Base-by-base conservation (phyloP, 1,284 basidiomycete species). In the Sphagnurus paluster region DNA sequence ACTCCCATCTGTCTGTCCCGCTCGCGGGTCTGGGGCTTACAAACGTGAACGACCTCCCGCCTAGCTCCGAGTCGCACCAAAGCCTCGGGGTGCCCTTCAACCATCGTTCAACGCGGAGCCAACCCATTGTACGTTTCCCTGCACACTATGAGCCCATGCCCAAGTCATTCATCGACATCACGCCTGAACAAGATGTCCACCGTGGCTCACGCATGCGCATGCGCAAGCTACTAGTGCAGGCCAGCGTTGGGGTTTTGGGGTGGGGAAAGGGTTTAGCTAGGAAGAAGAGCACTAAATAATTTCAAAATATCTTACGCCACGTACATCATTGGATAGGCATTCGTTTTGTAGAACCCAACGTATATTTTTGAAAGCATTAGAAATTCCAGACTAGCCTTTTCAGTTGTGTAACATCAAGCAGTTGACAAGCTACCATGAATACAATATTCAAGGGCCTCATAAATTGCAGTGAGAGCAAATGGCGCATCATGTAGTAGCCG, bases 131-230 rank as follows among this genome's bases (percentile, higher is more conserved):
- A 7, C 48, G 42, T 29, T 23, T 44, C 6, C 25, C 42, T 17
- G 14, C 30, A 20, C 39, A 39, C 37, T 17, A 35, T 17, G 42
- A 44, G 10, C 43, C 24, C 5, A 45, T 44, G 7, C 59, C 63
- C 9, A 63, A 50, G 42, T 72, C 71, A 3, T 73, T 73, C 52
- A 72, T 71, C 26, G 63, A 69, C 47, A 64, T 71, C 39, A 65
- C 63, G 20, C 66, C 65, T 14, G 65, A 68, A 23, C 52, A 47
- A 42, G 42, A 50, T 17, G 28, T 16, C 0, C 44, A 39, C 23
- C 36, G 33, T 23, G 20, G 40, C 10, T 49, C 53, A 2, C 25
- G 37, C 3, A 48, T 42, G 3, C 49, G 52, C 9, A 29, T 56
- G 41, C 52, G 48, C 36, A 59, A 53, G 39, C 44, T 59, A 11